These are phyloP conservation scores for Maudiozyma humilis DNA, from an alignment of 1,139 yeast species.

Conservation along the genomic window DNA sequence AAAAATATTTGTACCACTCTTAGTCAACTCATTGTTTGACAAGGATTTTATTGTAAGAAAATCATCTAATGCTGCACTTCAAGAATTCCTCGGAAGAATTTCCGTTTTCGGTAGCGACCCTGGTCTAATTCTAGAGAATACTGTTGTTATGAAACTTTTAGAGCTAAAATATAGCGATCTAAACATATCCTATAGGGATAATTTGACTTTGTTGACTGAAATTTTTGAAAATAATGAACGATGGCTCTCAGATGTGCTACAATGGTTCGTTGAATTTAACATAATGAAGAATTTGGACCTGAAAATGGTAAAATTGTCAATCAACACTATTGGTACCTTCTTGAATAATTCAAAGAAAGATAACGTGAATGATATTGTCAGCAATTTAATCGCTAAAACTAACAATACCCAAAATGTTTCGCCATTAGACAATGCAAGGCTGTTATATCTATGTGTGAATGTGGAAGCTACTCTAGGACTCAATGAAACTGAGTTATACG, in stretches of 20 bases:
- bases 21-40: slow-evolving; percentile 58
- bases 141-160: slow-evolving; percentile 42
- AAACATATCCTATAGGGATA: slow-evolving; percentile 34
- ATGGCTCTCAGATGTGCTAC: slow-evolving; percentile 11
- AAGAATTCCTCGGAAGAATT: slow-evolving; percentile 72
- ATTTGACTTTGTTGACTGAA: slow-evolving; percentile 30
- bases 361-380: slow-evolving; percentile 10
- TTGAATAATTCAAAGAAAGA: neutral
- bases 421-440: slow-evolving; percentile 1
- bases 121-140: slow-evolving; percentile 14
- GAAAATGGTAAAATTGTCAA: slow-evolving; percentile 21
- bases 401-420: neutral
- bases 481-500: neutral
- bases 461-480: neutral
- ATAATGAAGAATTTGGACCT: slow-evolving; percentile 24
- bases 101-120: neutral
- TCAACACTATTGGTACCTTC: slow-evolving; percentile 9
- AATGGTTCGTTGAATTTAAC: slow-evolving; percentile 22
- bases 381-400: neutral
- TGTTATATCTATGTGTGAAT: slow-evolving; percentile 2
- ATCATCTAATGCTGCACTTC: slow-evolving; percentile 80
- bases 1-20: slow-evolving; percentile 37
- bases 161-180: slow-evolving; percentile 48
- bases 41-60: slow-evolving; percentile 64
- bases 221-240: no score